Evolutionary conservation across 768 basidiomycete genomes (phyloP), one percentile per base, ranked within the genome.

Genomic region (Cyclocybe cylindracea): DNA sequence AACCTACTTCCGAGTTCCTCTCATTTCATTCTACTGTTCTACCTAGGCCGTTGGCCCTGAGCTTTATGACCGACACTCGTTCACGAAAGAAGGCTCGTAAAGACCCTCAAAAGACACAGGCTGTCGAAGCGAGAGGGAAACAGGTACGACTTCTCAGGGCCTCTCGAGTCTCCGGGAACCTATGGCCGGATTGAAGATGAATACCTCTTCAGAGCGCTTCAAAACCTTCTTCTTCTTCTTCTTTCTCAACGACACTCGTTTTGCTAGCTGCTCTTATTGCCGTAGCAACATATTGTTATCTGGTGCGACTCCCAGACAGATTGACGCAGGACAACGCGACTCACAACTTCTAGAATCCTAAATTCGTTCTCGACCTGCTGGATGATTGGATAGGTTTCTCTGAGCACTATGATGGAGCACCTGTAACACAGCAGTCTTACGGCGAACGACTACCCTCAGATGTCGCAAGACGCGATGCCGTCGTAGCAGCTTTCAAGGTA

Each of bases 401-500:
- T 7, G 75, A 75, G 33, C 71, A 72, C 44, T 73, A 68, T 63
- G 68, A 70, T 42, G 50, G 48, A 10, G 57, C 63, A 36, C 66
- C 69, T 37, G 53, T 49, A 45, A 57, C 58, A 42, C 45, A 54
- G 43, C 50, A 51, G 42, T 35, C 53, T 32, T 40, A 31, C 8
- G 31, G 47, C n/a, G 42, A 47, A 13, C 54, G 66, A 14, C 59
- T 75, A 13, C 53, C 64, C 47, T 82, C 86, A 0, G 94, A 95
- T 63, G 62, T 73, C 6, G 60, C 67, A 18, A 88, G 83, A 65
- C 79, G 84, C 34, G 79, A 85, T 41, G 91, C 89, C 0, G 74
- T 96, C 8, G 82, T 88, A 10, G 76, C 78, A 5, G 91, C 94
- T 0, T 93, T 95, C 77, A 83, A 80, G 75, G 91, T 92, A 56